phyloP scores from a whole-genome alignment of 345 rosid species.

The Laguncularia racemosa region DNA sequence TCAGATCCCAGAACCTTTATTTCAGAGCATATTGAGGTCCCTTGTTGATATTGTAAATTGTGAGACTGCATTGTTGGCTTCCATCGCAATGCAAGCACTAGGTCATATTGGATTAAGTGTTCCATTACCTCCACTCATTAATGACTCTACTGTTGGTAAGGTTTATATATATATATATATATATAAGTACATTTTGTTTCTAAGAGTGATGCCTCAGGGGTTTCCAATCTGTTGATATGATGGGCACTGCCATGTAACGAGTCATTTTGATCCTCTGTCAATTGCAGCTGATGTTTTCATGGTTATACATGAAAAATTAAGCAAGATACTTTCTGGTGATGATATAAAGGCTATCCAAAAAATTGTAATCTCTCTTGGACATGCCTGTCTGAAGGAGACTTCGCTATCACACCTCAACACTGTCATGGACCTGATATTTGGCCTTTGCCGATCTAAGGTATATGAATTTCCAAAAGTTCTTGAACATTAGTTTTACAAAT shows the following conservation, averaged over 20 bases:
- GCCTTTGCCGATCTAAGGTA: slow-evolving; percentile 89
- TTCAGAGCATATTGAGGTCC: slow-evolving; percentile 57
- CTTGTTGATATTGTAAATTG: slow-evolving; percentile 57
- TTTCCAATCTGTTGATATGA: neutral
- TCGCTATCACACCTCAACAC: slow-evolving; percentile 52
- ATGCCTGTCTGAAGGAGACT: slow-evolving; percentile 63
- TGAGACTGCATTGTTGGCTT: slow-evolving; percentile 68
- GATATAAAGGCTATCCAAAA: slow-evolving; percentile 80
- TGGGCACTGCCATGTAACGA: neutral
- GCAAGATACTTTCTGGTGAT: slow-evolving; percentile 75
- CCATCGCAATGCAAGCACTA: slow-evolving; percentile 90
- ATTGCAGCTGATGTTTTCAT: slow-evolving; percentile 55
- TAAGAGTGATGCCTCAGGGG: no score
- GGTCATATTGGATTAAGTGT: slow-evolving; percentile 86
- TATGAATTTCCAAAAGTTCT: slow-evolving; percentile 6
- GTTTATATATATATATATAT: neutral
- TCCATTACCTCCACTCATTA: slow-evolving; percentile 50
- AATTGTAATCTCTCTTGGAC: slow-evolving; percentile 74
- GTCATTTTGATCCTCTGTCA: slow-evolving; percentile 12
- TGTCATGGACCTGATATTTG: slow-evolving; percentile 71
- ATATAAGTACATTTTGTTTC: no score
- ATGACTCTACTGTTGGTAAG: slow-evolving; percentile 59
- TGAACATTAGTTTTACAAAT: neutral
- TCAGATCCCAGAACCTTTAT: slow-evolving; percentile 59
- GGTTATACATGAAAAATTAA: slow-evolving; percentile 59